phyloP scores from a whole-genome alignment of 2,329 filamentous ascomycete genomes.

The Thermomyces lanuginosus region DNA sequence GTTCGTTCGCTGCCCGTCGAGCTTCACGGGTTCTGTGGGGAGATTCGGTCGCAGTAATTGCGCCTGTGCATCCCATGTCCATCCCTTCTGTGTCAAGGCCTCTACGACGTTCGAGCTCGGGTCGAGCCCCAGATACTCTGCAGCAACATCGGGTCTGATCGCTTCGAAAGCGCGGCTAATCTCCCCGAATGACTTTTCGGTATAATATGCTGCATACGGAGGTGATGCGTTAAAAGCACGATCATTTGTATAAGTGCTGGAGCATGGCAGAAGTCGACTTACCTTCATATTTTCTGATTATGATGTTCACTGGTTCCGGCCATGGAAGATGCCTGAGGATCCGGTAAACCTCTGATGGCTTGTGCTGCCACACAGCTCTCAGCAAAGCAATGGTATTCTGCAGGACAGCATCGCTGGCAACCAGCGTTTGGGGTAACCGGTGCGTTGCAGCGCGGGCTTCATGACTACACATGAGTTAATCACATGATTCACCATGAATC shows the following conservation, averaged over 20 bases:
- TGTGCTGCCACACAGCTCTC: conserved; percentile 23
- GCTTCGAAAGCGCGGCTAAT: conserved; percentile 25
- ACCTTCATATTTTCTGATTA: conserved; percentile 23
- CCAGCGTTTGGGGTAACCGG: conserved; percentile 18
- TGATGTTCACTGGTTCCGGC: conserved; percentile 16
- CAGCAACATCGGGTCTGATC: conserved; percentile 21
- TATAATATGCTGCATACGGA: conserved; percentile 17
- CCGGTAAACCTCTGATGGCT: conserved; percentile 20
- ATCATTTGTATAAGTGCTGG: background rate
- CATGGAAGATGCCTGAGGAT: conserved; percentile 19
- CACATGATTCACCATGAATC: background rate
- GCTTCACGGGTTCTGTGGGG: conserved; percentile 5
- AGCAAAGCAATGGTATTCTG: conserved; percentile 21
- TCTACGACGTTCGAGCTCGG: conserved; percentile 14
- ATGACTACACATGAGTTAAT: conserved; percentile 9
- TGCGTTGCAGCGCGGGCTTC: conserved; percentile 26
- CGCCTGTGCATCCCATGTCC: conserved; percentile 22
- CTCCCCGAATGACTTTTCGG: conserved; percentile 22
- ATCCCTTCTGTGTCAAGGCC: conserved; percentile 20
- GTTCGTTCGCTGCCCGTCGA: conserved; percentile 9
- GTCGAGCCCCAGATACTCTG: conserved; percentile 22
- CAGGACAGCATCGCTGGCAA: conserved; percentile 15
- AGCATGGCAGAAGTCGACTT: conserved; percentile 5
- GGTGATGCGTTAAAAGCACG: background rate
- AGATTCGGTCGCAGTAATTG: conserved; percentile 20